Evolutionary conservation across 805 yeast genomes (phyloP), one percentile per base, ranked within the genome.

Genomic region (Pichia californica): DNA sequence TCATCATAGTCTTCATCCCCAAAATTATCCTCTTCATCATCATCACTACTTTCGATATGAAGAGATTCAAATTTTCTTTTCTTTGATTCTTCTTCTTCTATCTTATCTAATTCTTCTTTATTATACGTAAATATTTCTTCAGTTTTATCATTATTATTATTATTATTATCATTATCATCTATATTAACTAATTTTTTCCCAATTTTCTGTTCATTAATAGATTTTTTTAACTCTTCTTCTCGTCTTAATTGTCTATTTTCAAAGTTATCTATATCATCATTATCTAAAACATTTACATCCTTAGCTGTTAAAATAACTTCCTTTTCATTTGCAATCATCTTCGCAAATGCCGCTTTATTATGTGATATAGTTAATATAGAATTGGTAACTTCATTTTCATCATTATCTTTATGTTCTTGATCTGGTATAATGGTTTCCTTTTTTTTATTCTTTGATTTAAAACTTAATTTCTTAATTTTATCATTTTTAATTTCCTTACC

Each of bases 241-340:
- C 46, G 48, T 3, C 40, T 46, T 31, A 51, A 26, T n/a, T 52
- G 52, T 33, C 59, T 43, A 28, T 52, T 58, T n/a, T 68, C 73
- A 40, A 76, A 68, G 25, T 58, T 67, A 26, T 80, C 64, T 49
- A 59, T 64, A 20, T 62, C 65, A 2, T 64, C 73, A 23, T 46
- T 46, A 20, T 43, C 46, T 19, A 40, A 31, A 11, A 43, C 43
- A 19, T 43, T 39, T 2, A 18, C 14, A 31, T 44, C 47, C 16
- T 44, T 44, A 1, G 32, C 28, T 6, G 88, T 83, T 40, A 84
- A 62, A 3, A 82, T 65, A 1, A 68, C 74, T 7, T 69, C 66
- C n/a, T 65, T 51, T 1, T 64, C 73, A 3, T 65, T 62, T n/a
- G 62, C 50, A 3, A 47, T 20, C 1, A 71, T 50, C 13, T 57